Evolutionary conservation across 129 eudicot genomes (phyloP).

Genomic region (Helianthus annuus): HanXRQr2.0-SUNRISE NC_035436.2:200848091-200848590

Average conservation of each 20-base stretch:
- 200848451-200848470: neutral
- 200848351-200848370: conserved; percentile 23
- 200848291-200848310: conserved; percentile 37
- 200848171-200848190: conserved; percentile 13
- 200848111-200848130: too few species aligned
- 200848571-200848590: neutral
- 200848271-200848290: conserved; percentile 54
- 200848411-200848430: conserved; percentile 12
- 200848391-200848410: conserved; percentile 20
- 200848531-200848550: too few species aligned
- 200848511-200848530: neutral
- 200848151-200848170: neutral
- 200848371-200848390: conserved; percentile 23
- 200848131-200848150: too few species aligned
- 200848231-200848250: conserved; percentile 33
- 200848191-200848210: conserved; percentile 31
- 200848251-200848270: conserved; percentile 36
- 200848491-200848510: neutral
- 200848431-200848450: neutral
- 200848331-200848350: conserved; percentile 30
- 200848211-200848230: conserved; percentile 32
- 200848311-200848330: conserved; percentile 37
- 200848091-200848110: too few species aligned
- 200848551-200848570: neutral
- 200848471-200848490: neutral